Evolutionary conservation across 2,329 filamentous ascomycete genomes (phyloP).

Genomic region (Pseudomassariella vexata): DNA sequence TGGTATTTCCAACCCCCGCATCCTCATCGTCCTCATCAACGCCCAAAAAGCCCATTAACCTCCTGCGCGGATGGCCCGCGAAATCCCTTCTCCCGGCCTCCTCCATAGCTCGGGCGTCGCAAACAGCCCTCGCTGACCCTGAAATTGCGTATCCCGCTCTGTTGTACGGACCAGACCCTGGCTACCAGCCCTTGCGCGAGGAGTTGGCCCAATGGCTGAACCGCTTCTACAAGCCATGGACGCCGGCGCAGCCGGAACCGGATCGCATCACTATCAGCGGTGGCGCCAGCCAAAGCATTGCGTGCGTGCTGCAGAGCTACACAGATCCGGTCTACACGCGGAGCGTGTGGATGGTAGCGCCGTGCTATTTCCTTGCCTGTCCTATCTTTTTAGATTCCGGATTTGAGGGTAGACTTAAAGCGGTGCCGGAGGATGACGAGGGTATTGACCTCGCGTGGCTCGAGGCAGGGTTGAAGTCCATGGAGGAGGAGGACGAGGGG

Average conservation of each 20-base stretch:
- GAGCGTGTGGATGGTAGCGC: slow-evolving; percentile 74
- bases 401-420: slow-evolving; percentile 60
- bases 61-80: slow-evolving; percentile 64
- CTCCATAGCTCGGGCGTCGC: slow-evolving; percentile 55
- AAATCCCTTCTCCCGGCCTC: slow-evolving; percentile 57
- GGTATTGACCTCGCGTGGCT: slow-evolving; percentile 66
- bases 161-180: slow-evolving; percentile 73
- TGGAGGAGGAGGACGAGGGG: slow-evolving; percentile 11
- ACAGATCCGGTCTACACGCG: slow-evolving; percentile 72
- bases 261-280: slow-evolving; percentile 75
- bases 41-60: slow-evolving; percentile 49
- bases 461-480: slow-evolving; percentile 37
- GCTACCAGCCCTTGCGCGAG: slow-evolving; percentile 63
- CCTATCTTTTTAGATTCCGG: slow-evolving; percentile 80
- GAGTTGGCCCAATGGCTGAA: slow-evolving; percentile 67
- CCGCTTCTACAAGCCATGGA: slow-evolving; percentile 43
- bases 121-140: slow-evolving; percentile 55
- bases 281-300: slow-evolving; percentile 78
- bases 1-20: too few relatives aligned
- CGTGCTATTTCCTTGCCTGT: slow-evolving; percentile 79
- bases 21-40: too few relatives aligned
- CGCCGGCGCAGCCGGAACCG: slow-evolving; percentile 15
- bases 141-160: slow-evolving; percentile 57
- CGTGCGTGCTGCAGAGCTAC: slow-evolving; percentile 70
- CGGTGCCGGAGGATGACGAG: slow-evolving; percentile 70